Percentiles rank a stretch among this genome's conserved stretches.
These are phyloP conservation scores for Filosporella fistucella DNA, from an alignment of 495 filamentous ascomycete genomes.

Conservation along the genomic window DNA sequence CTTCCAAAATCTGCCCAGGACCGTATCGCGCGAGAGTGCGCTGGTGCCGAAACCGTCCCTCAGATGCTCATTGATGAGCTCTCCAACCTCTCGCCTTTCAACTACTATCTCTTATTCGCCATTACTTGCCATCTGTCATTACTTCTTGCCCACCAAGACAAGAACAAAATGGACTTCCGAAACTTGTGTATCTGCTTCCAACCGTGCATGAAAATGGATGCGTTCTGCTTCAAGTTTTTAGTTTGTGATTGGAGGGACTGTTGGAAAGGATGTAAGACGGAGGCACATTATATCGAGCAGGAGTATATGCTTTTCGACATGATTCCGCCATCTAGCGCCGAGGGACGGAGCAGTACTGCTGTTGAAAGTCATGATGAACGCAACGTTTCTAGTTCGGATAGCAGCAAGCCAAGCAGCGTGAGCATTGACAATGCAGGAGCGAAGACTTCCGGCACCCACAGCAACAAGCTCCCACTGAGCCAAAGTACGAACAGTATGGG, in stretches of 20 bases:
- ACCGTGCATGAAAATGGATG: conserved; percentile 88
- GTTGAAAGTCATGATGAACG: conserved; percentile 45
- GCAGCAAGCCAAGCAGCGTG: conserved; percentile 39
- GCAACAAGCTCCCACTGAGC: conserved; percentile 32
- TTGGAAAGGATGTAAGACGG: conserved; percentile 94
- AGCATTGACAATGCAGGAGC: conserved; percentile 6
- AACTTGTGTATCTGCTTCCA: conserved; percentile 94
- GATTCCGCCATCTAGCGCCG: conserved; percentile 15
- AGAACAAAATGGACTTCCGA: conserved; percentile 92
- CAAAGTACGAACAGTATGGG: conserved; percentile 26
- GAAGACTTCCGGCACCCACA: conserved; percentile 22
- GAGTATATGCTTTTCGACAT: conserved; percentile 62
- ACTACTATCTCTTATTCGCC: conserved; percentile 94
- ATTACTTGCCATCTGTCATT: conserved; percentile 91
- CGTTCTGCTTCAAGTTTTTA: conserved; percentile 85
- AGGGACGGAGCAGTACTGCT: conserved; percentile 21
- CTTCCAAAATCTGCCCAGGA: conserved; percentile 77
- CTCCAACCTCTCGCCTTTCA: conserved; percentile 83
- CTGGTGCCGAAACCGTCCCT: conserved; percentile 69
- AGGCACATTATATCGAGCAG: conserved; percentile 68
- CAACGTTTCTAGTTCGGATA: conserved; percentile 62
- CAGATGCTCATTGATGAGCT: conserved; percentile 83
- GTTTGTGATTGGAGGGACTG: conserved; percentile 90
- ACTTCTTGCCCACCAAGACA: conserved; percentile 75
- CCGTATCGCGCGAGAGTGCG: conserved; percentile 67